Conservation (phyloP, 176 grass and related monocot species). For the barley (Hordeum vulgare) region MorexV3_pseudomolecules_assembly NC_058518.1:483864685-483865184, state of each 20-base stretch:
- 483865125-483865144: background rate
- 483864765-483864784: too few species aligned
- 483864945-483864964: too few species aligned
- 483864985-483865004: background rate
- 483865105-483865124: too few species aligned
- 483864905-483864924: background rate
- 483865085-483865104: too few species aligned
- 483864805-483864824: conserved; percentile 9
- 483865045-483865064: conserved; percentile 20
- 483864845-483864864: background rate
- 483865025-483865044: background rate
- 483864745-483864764: too few species aligned
- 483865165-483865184: too few species aligned
- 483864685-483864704: too few species aligned
- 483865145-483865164: background rate
- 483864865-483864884: background rate
- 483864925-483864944: too few species aligned
- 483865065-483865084: background rate
- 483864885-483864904: background rate
- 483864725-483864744: too few species aligned
- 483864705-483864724: too few species aligned
- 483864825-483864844: background rate
- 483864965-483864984: background rate
- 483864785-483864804: background rate
- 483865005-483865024: conserved; percentile 26